Evolutionary conservation across 345 rosid species (phyloP).

Genomic region (Brassica carinata): DNA sequence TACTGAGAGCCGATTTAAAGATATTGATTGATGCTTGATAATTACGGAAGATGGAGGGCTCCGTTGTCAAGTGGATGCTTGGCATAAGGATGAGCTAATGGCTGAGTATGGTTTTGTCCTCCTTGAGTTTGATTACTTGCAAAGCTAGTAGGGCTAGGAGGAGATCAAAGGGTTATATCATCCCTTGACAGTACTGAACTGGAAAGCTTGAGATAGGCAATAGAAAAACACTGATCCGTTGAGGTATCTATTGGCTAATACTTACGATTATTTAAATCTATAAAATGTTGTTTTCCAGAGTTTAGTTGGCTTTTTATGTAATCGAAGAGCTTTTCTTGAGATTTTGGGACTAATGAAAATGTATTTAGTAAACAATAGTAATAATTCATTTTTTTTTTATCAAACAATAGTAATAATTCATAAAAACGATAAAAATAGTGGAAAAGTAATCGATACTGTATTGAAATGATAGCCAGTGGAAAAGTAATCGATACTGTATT

Average conservation of each 20-base stretch:
- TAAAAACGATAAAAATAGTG: too few relatives aligned
- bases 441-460: not conserved
- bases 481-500: not conserved
- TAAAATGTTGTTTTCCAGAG: not conserved
- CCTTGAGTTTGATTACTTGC: not conserved
- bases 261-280: not conserved
- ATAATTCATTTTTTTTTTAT: too few relatives aligned
- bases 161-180: too few relatives aligned
- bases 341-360: not conserved
- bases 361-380: not conserved
- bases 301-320: not conserved
- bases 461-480: constrained; percentile 21
- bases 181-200: not conserved
- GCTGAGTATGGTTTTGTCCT: not conserved
- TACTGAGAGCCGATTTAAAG: too few relatives aligned
- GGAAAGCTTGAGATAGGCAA: not conserved
- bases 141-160: too few relatives aligned
- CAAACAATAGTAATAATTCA: too few relatives aligned
- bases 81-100: not conserved
- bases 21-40: not conserved
- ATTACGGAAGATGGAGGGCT: too few relatives aligned
- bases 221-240: too few relatives aligned
- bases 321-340: not conserved
- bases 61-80: not conserved
- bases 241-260: not conserved